A percentile compares a stretch with the other conserved stretches of the same genome.
phyloP scores from a whole-genome alignment of 331 rosid genomes.

The Pyrus hybrid region DNA sequence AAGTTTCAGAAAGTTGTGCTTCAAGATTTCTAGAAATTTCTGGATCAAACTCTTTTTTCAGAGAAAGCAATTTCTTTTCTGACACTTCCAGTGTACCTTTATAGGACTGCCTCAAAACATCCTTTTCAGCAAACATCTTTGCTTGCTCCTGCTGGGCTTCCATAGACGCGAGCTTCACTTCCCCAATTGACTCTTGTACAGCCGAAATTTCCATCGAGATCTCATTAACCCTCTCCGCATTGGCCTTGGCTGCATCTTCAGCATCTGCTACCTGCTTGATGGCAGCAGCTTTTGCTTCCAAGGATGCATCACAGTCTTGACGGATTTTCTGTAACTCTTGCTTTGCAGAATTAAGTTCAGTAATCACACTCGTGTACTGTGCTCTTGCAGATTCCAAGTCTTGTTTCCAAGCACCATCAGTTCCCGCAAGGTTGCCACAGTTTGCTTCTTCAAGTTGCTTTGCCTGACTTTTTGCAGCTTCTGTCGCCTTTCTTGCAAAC shows the following conservation, averaged over 20 bases:
- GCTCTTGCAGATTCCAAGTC: conserved; percentile 65
- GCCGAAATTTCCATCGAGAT: conserved; percentile 65
- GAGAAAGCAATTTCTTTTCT: conserved; percentile 41
- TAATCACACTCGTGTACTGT: conserved; percentile 43
- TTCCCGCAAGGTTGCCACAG: conserved; percentile 29
- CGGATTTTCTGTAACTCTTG: conserved; percentile 61
- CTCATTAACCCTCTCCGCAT: conserved; percentile 50
- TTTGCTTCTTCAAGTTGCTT: conserved; percentile 59
- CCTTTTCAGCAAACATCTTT: conserved; percentile 62
- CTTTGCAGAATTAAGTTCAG: conserved; percentile 81
- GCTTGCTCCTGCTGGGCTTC: conserved; percentile 70
- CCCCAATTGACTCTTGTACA: conserved; percentile 63
- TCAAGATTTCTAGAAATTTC: conserved; percentile 58
- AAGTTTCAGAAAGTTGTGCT: conserved; percentile 47
- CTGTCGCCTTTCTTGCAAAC: conserved; percentile 38
- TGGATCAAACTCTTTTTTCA: conserved; percentile 65
- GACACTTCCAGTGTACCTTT: conserved; percentile 65
- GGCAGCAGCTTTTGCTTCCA: conserved; percentile 51
- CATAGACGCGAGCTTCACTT: conserved; percentile 53
- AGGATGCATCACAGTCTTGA: conserved; percentile 64
- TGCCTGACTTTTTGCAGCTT: conserved; percentile 17
- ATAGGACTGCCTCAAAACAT: conserved; percentile 56
- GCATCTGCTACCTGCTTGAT: conserved; percentile 59
- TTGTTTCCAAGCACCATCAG: conserved; percentile 51
- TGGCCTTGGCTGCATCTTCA: conserved; percentile 50